phyloP scores from a whole-genome alignment of 768 basidiomycete genomes.

The Artomyces pyxidatus region DNA sequence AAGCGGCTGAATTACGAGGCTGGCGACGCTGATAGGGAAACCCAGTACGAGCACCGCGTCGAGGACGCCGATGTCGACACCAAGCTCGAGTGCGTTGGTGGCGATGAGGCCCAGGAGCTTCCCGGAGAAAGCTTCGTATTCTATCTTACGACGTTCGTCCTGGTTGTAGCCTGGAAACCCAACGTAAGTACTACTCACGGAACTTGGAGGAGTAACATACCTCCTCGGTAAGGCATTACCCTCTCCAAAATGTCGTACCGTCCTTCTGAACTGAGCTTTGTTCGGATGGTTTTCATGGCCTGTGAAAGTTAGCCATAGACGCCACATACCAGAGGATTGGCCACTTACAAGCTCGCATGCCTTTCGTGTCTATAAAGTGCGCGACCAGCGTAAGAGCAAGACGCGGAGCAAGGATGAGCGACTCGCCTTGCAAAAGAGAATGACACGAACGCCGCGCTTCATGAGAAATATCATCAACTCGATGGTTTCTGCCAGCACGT shows the following conservation, averaged over 20 bases:
- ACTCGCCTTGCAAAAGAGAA: slow-evolving; percentile 80
- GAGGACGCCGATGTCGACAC: slow-evolving; percentile 84
- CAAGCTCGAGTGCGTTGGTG: slow-evolving; percentile 86
- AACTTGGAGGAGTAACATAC: slow-evolving; percentile 27
- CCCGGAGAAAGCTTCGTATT: slow-evolving; percentile 81
- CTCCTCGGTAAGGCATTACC: slow-evolving; percentile 81
- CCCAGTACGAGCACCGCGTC: slow-evolving; percentile 88
- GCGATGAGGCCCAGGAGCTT: slow-evolving; percentile 79
- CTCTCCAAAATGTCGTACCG: slow-evolving; percentile 65
- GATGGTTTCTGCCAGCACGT: slow-evolving; percentile 66
- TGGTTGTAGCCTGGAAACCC: not conserved
- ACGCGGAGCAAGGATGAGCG: not conserved
- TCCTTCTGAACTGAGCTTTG: slow-evolving; percentile 66
- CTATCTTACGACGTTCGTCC: slow-evolving; percentile 77
- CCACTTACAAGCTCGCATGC: slow-evolving; percentile 66
- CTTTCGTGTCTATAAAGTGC: slow-evolving; percentile 53
- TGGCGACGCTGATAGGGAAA: slow-evolving; percentile 73
- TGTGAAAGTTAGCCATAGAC: slow-evolving; percentile 21
- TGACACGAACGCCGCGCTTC: slow-evolving; percentile 71
- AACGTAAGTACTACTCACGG: not conserved
- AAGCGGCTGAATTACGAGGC: slow-evolving; percentile 50
- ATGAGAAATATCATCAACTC: slow-evolving; percentile 71
- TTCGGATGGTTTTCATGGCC: slow-evolving; percentile 74
- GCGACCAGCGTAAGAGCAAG: not conserved
- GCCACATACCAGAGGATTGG: not conserved